Evolutionary conservation across 768 basidiomycete genomes (phyloP).

Genomic region (Zangia roseola): DNA sequence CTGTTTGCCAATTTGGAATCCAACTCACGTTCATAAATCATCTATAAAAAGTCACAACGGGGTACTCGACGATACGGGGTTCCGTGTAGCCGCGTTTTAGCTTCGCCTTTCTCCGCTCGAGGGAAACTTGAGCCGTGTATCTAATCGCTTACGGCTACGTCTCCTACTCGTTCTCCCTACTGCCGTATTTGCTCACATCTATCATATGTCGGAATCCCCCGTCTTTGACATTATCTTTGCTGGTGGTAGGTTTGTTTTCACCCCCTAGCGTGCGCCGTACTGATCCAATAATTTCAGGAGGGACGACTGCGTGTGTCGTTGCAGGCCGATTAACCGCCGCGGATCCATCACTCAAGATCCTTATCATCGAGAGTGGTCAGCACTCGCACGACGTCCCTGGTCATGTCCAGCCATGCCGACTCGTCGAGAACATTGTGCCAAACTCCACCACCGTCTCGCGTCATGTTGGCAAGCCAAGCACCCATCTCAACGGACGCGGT

Average conservation of each 20-base stretch:
- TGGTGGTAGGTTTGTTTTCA: background rate
- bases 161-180: too few relatives aligned
- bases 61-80: too few relatives aligned
- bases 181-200: too few relatives aligned
- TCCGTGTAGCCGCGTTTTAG: too few relatives aligned
- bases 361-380: constrained; percentile 27
- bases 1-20: too few relatives aligned
- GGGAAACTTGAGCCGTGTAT: too few relatives aligned
- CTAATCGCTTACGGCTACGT: too few relatives aligned
- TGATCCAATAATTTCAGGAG: constrained; percentile 10
- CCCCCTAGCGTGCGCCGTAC: background rate
- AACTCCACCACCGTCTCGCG: constrained; percentile 16
- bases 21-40: too few relatives aligned
- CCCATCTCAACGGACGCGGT: constrained; percentile 13
- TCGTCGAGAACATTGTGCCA: constrained; percentile 13
- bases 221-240: constrained; percentile 9
- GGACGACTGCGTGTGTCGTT: constrained; percentile 27
- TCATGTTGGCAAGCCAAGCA: constrained; percentile 11
- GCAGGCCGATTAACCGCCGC: constrained; percentile 26
- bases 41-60: too few relatives aligned
- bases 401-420: constrained; percentile 23
- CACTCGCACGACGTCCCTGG: constrained; percentile 17
- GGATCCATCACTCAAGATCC: constrained; percentile 27
- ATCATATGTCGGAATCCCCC: background rate
- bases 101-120: too few relatives aligned